phyloP scores from a whole-genome alignment of 768 basidiomycete species.

The Strobilomyces dryophilus region DNA sequence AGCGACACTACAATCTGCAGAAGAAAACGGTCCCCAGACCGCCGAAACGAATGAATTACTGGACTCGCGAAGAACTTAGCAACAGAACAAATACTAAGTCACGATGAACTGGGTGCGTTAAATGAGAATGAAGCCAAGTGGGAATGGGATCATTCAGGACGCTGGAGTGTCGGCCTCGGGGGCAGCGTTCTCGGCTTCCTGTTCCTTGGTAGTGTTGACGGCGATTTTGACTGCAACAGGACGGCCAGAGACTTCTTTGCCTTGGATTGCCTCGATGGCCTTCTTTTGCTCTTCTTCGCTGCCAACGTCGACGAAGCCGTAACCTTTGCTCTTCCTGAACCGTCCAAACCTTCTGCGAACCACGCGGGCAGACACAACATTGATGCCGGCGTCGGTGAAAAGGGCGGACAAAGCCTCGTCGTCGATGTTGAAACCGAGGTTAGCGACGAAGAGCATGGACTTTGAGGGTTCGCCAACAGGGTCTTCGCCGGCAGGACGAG shows the following conservation, averaged over 20 bases:
- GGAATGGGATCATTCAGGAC: constrained; percentile 20
- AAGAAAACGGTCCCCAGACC: constrained; percentile 47
- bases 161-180: constrained; percentile 31
- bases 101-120: constrained; percentile 27
- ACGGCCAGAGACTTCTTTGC: constrained; percentile 84
- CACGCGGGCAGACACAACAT: constrained; percentile 82
- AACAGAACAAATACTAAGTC: constrained; percentile 32
- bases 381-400: constrained; percentile 85
- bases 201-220: constrained; percentile 73
- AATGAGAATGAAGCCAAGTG: constrained; percentile 27
- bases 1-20: constrained; percentile 31
- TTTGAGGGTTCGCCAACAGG: constrained; percentile 86
- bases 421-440: constrained; percentile 92
- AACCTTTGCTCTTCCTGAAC: constrained; percentile 90
- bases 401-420: constrained; percentile 75
- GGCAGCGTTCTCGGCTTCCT: constrained; percentile 41
- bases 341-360: constrained; percentile 82
- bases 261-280: constrained; percentile 82
- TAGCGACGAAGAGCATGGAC: constrained; percentile 92
- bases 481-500: constrained; percentile 75
- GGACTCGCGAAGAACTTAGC: constrained; percentile 36
- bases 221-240: constrained; percentile 92
- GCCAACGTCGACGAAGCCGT: constrained; percentile 96
- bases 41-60: constrained; percentile 24
- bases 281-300: constrained; percentile 85